phyloP scores from a whole-genome alignment of 495 filamentous ascomycete genomes.

The Podospora sp. region DNA sequence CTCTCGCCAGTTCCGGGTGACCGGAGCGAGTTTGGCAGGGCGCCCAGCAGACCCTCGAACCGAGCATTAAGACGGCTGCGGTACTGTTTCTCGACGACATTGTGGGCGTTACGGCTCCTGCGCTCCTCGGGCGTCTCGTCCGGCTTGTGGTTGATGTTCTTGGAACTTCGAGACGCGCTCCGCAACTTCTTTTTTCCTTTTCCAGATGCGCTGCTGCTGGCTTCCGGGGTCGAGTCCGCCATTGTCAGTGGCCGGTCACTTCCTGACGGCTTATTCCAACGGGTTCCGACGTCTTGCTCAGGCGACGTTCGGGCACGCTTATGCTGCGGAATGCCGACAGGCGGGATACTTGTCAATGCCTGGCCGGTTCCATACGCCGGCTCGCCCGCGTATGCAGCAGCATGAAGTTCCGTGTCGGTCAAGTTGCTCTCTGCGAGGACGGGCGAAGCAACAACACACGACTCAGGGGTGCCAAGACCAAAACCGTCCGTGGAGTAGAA shows the following conservation, averaged over 20 bases:
- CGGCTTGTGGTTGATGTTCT: conserved; percentile 41
- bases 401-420: not conserved
- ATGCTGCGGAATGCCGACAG: not conserved
- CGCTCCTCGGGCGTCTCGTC: conserved; percentile 41
- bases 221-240: not conserved
- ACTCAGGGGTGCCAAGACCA: not conserved
- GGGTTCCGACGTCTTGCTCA: not conserved
- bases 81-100: conserved; percentile 54
- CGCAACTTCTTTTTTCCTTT: conserved; percentile 34
- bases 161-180: conserved; percentile 45
- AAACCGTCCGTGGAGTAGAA: conserved; percentile 1
- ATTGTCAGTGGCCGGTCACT: not conserved
- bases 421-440: conserved; percentile 5
- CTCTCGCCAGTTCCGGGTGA: conserved; percentile 31
- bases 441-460: conserved; percentile 14
- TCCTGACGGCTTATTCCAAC: not conserved
- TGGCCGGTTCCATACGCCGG: not conserved
- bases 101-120: conserved; percentile 47
- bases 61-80: conserved; percentile 51
- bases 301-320: not conserved
- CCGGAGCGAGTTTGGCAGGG: conserved; percentile 43
- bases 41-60: conserved; percentile 48
- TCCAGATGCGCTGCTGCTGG: not conserved
- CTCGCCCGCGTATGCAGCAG: not conserved
- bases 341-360: not conserved